A percentile compares a stretch with the other conserved stretches of the same genome.
phyloP scores from a whole-genome alignment of 1,284 basidiomycete genomes.

The Porogramme epimiltina region DNA sequence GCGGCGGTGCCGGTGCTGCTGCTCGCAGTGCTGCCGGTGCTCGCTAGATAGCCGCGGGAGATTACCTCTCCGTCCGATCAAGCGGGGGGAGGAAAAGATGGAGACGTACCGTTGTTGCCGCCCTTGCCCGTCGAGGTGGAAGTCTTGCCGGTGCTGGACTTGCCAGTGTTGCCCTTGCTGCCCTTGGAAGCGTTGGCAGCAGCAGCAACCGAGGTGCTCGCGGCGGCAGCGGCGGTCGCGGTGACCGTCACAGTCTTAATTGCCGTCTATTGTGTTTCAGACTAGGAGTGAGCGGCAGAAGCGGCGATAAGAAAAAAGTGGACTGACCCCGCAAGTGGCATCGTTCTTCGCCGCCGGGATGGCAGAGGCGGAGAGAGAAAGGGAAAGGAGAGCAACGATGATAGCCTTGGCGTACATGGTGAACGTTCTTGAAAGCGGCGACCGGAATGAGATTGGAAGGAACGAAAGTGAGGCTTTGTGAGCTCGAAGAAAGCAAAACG shows the following conservation, averaged over 20 bases:
- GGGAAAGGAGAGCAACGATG: conserved; percentile 31
- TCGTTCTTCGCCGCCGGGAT: conserved; percentile 14
- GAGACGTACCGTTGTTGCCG: not conserved
- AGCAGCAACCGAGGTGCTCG: conserved; percentile 16
- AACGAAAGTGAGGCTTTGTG: conserved; percentile 29
- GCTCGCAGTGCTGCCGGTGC: not conserved
- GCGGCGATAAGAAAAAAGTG: conserved; percentile 1
- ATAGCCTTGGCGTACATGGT: conserved; percentile 35
- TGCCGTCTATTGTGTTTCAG: conserved; percentile 1
- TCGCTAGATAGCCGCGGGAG: no score
- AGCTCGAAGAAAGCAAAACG: conserved; percentile 32
- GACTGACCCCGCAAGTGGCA: not conserved
- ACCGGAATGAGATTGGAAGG: conserved; percentile 20
- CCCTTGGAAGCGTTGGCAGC: conserved; percentile 13
- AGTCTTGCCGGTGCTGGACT: not conserved
- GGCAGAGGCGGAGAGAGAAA: conserved; percentile 26
- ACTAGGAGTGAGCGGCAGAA: not conserved
- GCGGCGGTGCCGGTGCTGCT: not conserved
- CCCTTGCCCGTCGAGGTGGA: not conserved
- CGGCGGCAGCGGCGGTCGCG: conserved; percentile 19
- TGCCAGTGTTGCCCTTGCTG: conserved; percentile 3
- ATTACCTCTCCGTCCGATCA: no score
- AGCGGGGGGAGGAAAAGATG: no score
- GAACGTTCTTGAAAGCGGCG: conserved; percentile 21
- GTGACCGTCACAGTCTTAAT: conserved; percentile 25